Percentiles rank a stretch among this genome's conserved stretches.
phyloP scores from a whole-genome alignment of 352 stramenopile genomes.

The Phytophthora pinifolia region DNA sequence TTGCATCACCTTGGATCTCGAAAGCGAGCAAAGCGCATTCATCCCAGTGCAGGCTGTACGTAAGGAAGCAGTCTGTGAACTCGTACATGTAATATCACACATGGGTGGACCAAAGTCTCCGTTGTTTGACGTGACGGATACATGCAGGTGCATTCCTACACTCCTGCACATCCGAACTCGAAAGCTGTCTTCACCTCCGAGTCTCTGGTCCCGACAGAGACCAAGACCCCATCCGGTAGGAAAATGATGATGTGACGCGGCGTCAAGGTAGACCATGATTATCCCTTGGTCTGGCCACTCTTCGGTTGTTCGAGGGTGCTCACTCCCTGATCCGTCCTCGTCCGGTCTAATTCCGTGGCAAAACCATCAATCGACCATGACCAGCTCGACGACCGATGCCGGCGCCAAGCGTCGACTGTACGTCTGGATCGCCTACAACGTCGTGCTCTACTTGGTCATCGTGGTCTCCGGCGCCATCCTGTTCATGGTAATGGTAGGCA shows the following conservation, averaged over 20 bases:
- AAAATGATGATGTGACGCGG: constrained; percentile 14
- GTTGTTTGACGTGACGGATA: too few species aligned
- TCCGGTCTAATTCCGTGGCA: neutral
- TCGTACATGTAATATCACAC: too few species aligned
- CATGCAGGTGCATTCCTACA: too few species aligned
- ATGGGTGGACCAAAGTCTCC: too few species aligned
- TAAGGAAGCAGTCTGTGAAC: too few species aligned
- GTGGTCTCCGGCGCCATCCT: constrained; percentile 35
- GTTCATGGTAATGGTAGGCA: constrained; percentile 41
- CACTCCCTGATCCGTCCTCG: constrained; percentile 11
- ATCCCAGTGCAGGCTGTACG: too few species aligned
- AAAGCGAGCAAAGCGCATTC: too few species aligned
- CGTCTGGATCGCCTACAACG: constrained; percentile 35
- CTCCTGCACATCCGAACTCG: too few species aligned
- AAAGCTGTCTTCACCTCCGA: too few species aligned
- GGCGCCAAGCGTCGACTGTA: constrained; percentile 20
- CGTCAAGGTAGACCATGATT: constrained; percentile 8
- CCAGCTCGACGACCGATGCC: neutral
- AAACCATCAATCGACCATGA: constrained; percentile 14
- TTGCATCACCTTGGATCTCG: too few species aligned
- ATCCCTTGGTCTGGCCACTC: neutral
- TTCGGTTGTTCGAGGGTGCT: neutral
- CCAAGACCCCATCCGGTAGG: constrained; percentile 8
- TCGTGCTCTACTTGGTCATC: constrained; percentile 28
- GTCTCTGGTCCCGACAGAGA: too few species aligned